Evolutionary conservation across 169 alveolate genomes (phyloP).

Genomic region (Cryptosporidium ubiquitum): DNA sequence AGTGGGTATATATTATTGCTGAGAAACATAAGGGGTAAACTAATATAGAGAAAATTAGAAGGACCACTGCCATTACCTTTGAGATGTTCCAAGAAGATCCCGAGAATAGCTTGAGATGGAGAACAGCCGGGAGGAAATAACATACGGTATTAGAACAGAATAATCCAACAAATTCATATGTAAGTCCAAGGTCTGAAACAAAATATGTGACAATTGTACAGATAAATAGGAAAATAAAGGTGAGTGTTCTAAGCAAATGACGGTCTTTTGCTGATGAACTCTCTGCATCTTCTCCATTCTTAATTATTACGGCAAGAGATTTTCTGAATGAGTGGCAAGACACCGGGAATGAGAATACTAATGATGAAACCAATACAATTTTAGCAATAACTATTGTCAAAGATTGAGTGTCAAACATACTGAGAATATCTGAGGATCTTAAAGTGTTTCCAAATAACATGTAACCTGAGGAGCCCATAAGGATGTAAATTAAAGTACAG

Average conservation of each 20-base stretch:
- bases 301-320: slow-evolving; percentile 52
- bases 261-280: slow-evolving; percentile 44
- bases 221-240: slow-evolving; percentile 40
- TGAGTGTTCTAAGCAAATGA: slow-evolving; percentile 34
- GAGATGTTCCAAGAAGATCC: slow-evolving; percentile 25
- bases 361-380: slow-evolving; percentile 45
- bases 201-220: slow-evolving; percentile 59
- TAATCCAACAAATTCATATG: slow-evolving; percentile 67
- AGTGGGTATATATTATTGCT: slow-evolving; percentile 57
- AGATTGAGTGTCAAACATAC: slow-evolving; percentile 59
- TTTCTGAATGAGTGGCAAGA: slow-evolving; percentile 73
- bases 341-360: slow-evolving; percentile 70
- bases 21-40: slow-evolving; percentile 67
- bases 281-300: slow-evolving; percentile 67
- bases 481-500: slow-evolving; percentile 41
- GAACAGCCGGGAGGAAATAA: slow-evolving; percentile 65
- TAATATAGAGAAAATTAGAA: slow-evolving; percentile 44
- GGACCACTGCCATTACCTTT: slow-evolving; percentile 29
- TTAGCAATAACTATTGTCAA: slow-evolving; percentile 29
- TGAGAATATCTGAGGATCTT: slow-evolving; percentile 61
- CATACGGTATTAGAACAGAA: slow-evolving; percentile 69
- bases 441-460: slow-evolving; percentile 59
- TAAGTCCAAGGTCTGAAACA: slow-evolving; percentile 60
- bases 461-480: slow-evolving; percentile 64
- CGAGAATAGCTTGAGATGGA: slow-evolving; percentile 45